phyloP scores from a whole-genome alignment of 192 early-diverging fungal species.

The Globomyces pollinis-pini region DNA sequence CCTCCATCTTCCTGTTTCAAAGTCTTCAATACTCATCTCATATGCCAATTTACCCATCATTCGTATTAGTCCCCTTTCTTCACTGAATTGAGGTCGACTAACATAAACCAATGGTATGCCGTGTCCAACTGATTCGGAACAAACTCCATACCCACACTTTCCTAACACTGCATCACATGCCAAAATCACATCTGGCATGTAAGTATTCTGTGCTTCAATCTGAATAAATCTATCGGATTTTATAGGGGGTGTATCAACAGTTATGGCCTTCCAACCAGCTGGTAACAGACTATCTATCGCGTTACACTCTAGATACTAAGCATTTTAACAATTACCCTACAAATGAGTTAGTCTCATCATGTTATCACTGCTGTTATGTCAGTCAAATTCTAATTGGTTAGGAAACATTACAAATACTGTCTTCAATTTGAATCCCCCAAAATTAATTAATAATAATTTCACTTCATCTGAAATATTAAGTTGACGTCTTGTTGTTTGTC shows the following conservation, averaged over 20 bases:
- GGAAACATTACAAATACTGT: no score
- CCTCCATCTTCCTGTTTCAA: constrained; percentile 26
- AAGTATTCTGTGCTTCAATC: constrained; percentile 13
- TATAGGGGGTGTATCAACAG: constrained; percentile 7
- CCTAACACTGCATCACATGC: constrained; percentile 40
- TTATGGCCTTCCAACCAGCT: constrained; percentile 34
- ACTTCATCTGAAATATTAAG: constrained; percentile 29
- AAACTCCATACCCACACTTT: constrained; percentile 49
- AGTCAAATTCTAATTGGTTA: no score
- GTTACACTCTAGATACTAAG: no score
- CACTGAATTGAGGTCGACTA: constrained; percentile 39
- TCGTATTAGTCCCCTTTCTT: constrained; percentile 38
- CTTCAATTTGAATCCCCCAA: constrained; percentile 29
- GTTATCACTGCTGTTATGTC: no score
- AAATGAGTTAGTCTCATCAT: neutral
- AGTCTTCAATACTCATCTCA: constrained; percentile 34
- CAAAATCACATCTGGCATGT: constrained; percentile 41
- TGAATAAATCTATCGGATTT: constrained; percentile 10
- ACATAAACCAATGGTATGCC: constrained; percentile 40
- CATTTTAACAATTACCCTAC: neutral
- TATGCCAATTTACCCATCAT: constrained; percentile 30
- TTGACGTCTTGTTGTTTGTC: constrained; percentile 14
- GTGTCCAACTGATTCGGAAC: constrained; percentile 44
- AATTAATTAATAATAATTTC: constrained; percentile 35
- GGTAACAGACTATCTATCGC: constrained; percentile 27